phyloP scores from a whole-genome alignment of 495 filamentous ascomycete species.

The Aspergillus avenaceus region DNA sequence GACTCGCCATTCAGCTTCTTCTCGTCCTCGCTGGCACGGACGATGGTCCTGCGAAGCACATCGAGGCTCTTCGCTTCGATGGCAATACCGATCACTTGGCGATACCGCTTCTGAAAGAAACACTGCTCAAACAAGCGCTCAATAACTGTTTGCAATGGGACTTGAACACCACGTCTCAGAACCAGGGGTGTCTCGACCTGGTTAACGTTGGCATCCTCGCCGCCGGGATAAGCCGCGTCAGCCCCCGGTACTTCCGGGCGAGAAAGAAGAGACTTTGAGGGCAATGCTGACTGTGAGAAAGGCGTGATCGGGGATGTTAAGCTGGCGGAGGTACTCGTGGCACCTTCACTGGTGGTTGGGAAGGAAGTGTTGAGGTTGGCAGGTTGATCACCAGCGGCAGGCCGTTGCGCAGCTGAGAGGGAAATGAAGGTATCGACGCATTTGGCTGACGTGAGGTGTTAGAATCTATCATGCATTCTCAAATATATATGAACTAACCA shows the following conservation, averaged over 20 bases:
- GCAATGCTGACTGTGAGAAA: conserved; percentile 85
- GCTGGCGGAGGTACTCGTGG: conserved; percentile 62
- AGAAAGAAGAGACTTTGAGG: conserved; percentile 89
- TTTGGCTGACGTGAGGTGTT: conserved; percentile 53
- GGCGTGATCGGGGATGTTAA: conserved; percentile 85
- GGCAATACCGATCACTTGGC: conserved; percentile 97
- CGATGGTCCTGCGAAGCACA: conserved; percentile 81
- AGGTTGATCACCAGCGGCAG: conserved; percentile 51
- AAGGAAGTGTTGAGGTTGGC: conserved; percentile 74
- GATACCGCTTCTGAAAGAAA: conserved; percentile 79
- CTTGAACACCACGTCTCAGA: conserved; percentile 55
- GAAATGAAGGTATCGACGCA: conserved; percentile 98
- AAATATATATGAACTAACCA: conserved; percentile 32
- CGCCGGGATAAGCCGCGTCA: conserved; percentile 51
- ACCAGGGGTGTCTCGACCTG: conserved; percentile 52
- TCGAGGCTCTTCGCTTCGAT: conserved; percentile 93
- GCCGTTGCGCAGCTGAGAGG: conserved; percentile 67
- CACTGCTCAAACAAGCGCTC: conserved; percentile 89
- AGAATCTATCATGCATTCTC: conserved; percentile 1
- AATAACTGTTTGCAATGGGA: conserved; percentile 74
- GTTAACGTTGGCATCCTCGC: conserved; percentile 48
- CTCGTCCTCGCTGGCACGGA: conserved; percentile 74
- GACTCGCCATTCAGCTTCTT: conserved; percentile 58
- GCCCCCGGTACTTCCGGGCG: conserved; percentile 63
- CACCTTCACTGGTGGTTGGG: conserved; percentile 53